A percentile compares a stretch with the other conserved stretches of the same genome.
phyloP scores from a whole-genome alignment of 805 yeast species.

The Geotrichum ghanense region DNA sequence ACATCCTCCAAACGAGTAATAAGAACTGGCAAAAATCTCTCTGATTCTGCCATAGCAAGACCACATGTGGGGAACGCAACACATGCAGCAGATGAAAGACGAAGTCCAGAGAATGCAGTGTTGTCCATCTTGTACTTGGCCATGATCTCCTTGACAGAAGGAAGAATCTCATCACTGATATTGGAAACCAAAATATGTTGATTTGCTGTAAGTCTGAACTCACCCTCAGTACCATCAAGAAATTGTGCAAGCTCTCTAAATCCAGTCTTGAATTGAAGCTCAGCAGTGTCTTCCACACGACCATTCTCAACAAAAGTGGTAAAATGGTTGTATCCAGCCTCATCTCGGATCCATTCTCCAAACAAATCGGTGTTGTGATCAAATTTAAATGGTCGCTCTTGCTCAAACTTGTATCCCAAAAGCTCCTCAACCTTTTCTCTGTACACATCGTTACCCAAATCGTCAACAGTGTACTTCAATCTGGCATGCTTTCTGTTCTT shows the following conservation, averaged over 20 bases:
- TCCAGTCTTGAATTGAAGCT: constrained; percentile 82
- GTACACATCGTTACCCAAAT: constrained; percentile 79
- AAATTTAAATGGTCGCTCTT: constrained; percentile 62
- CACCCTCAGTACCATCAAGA: constrained; percentile 57
- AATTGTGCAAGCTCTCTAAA: constrained; percentile 65
- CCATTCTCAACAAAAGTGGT: constrained; percentile 95
- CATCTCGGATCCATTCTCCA: constrained; percentile 78
- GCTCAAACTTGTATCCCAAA: constrained; percentile 64
- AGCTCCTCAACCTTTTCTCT: constrained; percentile 71
- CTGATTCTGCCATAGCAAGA: constrained; percentile 97
- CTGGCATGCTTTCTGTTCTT: constrained; percentile 95
- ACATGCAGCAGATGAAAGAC: constrained; percentile 90
- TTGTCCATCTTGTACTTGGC: constrained; percentile 73
- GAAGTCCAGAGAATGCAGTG: constrained; percentile 67
- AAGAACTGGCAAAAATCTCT: constrained; percentile 77
- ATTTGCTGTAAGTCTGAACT: constrained; percentile 90
- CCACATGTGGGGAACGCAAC: constrained; percentile 99
- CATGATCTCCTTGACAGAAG: constrained; percentile 49
- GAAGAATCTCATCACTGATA: constrained; percentile 58
- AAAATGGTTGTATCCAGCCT: constrained; percentile 69
- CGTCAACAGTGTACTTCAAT: constrained; percentile 92
- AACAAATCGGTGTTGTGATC: constrained; percentile 82
- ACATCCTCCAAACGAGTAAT: constrained; percentile 74
- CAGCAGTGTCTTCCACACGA: constrained; percentile 87
- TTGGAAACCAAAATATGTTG: constrained; percentile 78